phyloP scores from a whole-genome alignment of 257 asterid genomes.

The Parsonsia alboflavescens region DNA sequence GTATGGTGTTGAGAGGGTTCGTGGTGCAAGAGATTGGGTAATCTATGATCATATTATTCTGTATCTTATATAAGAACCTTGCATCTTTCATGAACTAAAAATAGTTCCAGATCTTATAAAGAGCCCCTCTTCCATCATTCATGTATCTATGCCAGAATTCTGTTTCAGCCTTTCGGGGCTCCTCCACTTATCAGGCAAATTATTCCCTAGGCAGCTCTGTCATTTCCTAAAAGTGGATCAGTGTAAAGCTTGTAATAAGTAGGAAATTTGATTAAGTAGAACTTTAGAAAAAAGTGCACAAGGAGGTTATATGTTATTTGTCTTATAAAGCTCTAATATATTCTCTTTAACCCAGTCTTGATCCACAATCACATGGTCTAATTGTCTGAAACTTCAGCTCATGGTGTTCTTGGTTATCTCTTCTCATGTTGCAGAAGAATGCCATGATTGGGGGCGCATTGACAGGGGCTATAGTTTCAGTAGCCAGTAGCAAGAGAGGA shows the following conservation, averaged over 20 bases:
- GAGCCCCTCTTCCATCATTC: neutral
- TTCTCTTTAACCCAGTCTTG: too few relatives aligned
- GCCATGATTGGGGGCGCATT: constrained; percentile 72
- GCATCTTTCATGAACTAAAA: neutral
- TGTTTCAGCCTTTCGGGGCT: too few relatives aligned
- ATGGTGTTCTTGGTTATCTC: constrained; percentile 1
- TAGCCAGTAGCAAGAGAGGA: constrained; percentile 32
- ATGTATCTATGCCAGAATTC: neutral
- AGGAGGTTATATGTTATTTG: neutral
- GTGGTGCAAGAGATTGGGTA: constrained; percentile 91
- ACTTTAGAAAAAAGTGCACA: neutral
- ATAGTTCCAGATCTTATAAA: neutral
- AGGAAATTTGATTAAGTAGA: neutral
- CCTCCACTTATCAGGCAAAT: neutral
- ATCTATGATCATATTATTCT: constrained; percentile 8
- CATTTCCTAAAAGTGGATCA: neutral
- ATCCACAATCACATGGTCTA: neutral
- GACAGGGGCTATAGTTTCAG: constrained; percentile 63
- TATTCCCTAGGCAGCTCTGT: neutral
- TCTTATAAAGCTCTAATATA: too few relatives aligned
- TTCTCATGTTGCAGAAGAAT: constrained; percentile 52
- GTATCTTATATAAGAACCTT: neutral
- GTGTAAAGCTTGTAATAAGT: neutral
- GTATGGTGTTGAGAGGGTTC: constrained; percentile 57
- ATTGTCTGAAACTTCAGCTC: neutral